These are phyloP conservation scores for Eucalyptus tenuipes DNA, from an alignment of 345 rosid genomes.

Conservation along the genomic window DNA sequence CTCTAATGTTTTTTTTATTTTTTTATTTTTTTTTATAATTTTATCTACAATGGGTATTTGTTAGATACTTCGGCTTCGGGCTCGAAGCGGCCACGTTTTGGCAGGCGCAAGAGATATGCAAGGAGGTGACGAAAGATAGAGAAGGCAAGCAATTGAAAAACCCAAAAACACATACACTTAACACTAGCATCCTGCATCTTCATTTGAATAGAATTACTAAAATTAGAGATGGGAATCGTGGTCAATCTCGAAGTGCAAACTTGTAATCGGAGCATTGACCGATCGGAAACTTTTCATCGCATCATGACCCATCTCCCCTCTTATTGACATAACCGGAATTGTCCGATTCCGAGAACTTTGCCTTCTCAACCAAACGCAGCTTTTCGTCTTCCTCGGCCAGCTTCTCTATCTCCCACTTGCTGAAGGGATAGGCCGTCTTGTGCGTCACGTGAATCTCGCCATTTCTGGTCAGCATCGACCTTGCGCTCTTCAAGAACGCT, in stretches of 20 bases:
- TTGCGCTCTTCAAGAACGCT: slow-evolving; percentile 37
- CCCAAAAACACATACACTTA: neutral
- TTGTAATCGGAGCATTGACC: slow-evolving; percentile 21
- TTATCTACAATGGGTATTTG: neutral
- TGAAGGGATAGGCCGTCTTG: slow-evolving; percentile 30
- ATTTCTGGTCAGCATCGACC: slow-evolving; percentile 8
- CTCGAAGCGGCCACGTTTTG: neutral
- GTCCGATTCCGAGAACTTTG: neutral
- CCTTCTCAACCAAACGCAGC: neutral
- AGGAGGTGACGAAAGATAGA: neutral
- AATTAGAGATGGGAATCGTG: neutral
- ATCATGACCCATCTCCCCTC: slow-evolving; percentile 20
- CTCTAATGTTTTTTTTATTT: neutral
- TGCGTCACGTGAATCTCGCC: slow-evolving; percentile 51
- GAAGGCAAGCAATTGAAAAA: neutral
- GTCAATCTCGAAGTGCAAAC: neutral
- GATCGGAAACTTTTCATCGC: slow-evolving; percentile 17
- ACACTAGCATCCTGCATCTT: neutral
- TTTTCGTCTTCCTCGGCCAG: slow-evolving; percentile 11
- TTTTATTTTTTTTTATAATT: no score
- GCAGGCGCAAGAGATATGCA: neutral
- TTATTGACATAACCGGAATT: slow-evolving; percentile 39
- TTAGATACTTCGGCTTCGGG: neutral
- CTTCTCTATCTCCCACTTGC: slow-evolving; percentile 18
- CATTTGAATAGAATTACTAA: neutral